phyloP scores from a whole-genome alignment of 805 yeast genomes.

The Nakazawaea wyomingensis region DNA sequence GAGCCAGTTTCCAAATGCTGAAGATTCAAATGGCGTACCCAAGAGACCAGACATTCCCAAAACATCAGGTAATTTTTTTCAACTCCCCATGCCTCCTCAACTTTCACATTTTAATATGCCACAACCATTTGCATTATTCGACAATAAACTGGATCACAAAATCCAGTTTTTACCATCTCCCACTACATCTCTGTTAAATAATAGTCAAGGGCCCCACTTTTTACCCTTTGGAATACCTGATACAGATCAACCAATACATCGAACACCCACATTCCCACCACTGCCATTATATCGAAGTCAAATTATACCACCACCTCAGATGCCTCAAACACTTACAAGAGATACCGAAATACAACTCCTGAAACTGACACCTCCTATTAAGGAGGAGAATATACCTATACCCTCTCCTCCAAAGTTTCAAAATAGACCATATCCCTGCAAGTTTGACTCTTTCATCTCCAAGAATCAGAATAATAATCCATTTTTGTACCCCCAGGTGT shows the following conservation, averaged over 20 bases:
- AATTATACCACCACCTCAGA: neutral
- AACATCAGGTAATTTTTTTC: constrained; percentile 7
- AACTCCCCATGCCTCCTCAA: constrained; percentile 6
- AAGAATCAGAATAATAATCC: neutral
- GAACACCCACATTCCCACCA: neutral
- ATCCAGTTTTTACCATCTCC: neutral
- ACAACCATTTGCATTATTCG: constrained; percentile 3
- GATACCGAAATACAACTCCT: too few relatives aligned
- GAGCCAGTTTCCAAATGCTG: neutral
- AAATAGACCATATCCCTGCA: neutral
- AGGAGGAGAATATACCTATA: too few relatives aligned
- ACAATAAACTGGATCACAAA: neutral
- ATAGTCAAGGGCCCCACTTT: neutral
- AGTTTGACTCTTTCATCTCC: neutral
- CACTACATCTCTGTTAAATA: neutral
- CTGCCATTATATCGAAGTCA: neutral
- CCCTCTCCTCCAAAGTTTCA: neutral
- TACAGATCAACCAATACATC: neutral
- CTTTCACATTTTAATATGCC: constrained; percentile 2
- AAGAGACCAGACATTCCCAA: constrained; percentile 11
- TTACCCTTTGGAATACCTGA: neutral
- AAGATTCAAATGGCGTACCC: neutral
- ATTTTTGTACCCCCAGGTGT: neutral
- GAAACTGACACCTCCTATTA: too few relatives aligned
- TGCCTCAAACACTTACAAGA: neutral